These are phyloP conservation scores for Groenewaldozyma sp. DNA, from an alignment of 1,139 yeast species.

Conservation along the genomic window DNA sequence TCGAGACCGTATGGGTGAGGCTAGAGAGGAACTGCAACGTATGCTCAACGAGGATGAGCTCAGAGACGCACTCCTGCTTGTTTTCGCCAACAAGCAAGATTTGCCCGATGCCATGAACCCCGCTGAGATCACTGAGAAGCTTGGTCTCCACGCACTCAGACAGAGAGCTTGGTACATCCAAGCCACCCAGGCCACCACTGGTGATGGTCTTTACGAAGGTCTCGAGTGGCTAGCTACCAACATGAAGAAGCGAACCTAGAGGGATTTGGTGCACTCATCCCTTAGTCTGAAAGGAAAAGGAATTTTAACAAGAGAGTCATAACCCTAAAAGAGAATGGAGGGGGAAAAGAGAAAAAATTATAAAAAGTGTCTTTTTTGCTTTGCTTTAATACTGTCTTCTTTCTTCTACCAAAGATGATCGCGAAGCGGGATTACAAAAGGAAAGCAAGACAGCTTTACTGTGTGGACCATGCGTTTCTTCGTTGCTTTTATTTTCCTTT, in stretches of 20 bases:
- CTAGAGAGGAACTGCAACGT: slow-evolving; percentile 88
- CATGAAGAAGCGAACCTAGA: slow-evolving; percentile 56
- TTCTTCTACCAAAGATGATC: too few species aligned
- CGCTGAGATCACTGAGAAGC: slow-evolving; percentile 87
- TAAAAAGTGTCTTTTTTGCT: too few species aligned
- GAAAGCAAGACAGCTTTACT: too few species aligned
- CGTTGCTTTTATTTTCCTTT: too few species aligned
- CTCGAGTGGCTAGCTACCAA: slow-evolving; percentile 86
- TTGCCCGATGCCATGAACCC: slow-evolving; percentile 95
- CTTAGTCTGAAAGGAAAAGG: too few species aligned
- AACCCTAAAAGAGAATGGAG: too few species aligned
- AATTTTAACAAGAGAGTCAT: too few species aligned
- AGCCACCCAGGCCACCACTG: slow-evolving; percentile 90
- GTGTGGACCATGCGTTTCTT: too few species aligned
- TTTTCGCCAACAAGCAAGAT: slow-evolving; percentile 82
- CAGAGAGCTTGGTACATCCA: slow-evolving; percentile 95
- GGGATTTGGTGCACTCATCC: too few species aligned
- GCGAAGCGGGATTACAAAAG: too few species aligned
- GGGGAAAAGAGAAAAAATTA: too few species aligned
- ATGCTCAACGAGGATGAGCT: slow-evolving; percentile 91
- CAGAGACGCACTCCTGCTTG: slow-evolving; percentile 81
- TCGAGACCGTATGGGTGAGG: slow-evolving; percentile 88
- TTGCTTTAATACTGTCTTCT: too few species aligned
- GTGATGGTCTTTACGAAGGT: slow-evolving; percentile 93
- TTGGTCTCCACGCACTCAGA: slow-evolving; percentile 85